Evolutionary conservation across 257 asterid genomes (phyloP).

Genomic region (Leptodermis oblonga): DNA sequence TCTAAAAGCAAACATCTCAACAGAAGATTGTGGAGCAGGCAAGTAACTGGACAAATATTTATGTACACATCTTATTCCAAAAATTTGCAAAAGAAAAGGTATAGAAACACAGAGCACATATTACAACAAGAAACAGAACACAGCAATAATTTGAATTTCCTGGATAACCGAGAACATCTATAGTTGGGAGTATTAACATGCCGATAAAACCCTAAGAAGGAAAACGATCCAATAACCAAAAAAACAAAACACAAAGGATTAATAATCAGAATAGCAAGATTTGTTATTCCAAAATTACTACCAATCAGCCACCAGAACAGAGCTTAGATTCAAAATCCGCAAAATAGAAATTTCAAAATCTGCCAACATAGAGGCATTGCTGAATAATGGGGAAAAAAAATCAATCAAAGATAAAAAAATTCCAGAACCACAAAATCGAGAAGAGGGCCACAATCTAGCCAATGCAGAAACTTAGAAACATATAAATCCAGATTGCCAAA

Average conservation of each 20-base stretch:
- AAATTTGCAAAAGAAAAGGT: neutral
- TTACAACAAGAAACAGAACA: neutral
- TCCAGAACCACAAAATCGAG: neutral
- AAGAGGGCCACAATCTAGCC: neutral
- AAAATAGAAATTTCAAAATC: neutral
- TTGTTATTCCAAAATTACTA: neutral
- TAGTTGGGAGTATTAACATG: neutral
- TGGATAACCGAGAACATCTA: neutral
- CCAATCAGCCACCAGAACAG: neutral
- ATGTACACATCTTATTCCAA: neutral
- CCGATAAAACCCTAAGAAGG: neutral
- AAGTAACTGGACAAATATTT: neutral
- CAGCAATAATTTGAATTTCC: neutral
- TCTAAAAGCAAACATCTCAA: neutral
- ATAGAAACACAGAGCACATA: neutral
- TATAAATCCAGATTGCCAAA: neutral
- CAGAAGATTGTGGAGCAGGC: too few species aligned
- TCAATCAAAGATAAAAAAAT: neutral
- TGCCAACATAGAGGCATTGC: neutral
- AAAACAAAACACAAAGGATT: too few species aligned
- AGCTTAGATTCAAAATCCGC: neutral
- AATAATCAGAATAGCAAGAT: neutral
- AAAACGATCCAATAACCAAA: neutral
- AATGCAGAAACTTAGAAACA: neutral
- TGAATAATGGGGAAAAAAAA: neutral